Conservation (phyloP, 257 asterid genomes). For the Solanum stenotomum region DNA sequence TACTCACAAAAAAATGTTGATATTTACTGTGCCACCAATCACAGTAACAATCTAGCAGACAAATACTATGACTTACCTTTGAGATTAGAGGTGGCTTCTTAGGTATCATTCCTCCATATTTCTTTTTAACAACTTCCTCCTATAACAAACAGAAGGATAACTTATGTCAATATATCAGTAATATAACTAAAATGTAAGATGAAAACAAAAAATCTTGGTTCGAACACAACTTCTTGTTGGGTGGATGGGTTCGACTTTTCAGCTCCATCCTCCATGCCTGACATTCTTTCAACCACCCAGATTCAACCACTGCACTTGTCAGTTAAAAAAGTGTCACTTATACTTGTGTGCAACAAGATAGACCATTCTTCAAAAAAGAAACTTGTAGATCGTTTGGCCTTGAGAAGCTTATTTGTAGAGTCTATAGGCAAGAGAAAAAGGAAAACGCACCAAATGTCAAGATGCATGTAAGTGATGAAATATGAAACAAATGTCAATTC, state of each 20-base stretch:
- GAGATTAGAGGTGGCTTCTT: conserved; percentile 94
- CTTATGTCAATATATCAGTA: not conserved
- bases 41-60: not conserved
- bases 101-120: conserved; percentile 90
- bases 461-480: not conserved
- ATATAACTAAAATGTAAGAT: not conserved
- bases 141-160: not conserved
- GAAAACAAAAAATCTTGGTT: not conserved
- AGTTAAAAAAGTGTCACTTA: conserved; percentile 10
- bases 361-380: not conserved
- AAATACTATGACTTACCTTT: conserved; percentile 35
- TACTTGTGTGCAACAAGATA: conserved; percentile 29
- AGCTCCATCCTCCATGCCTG: conserved; percentile 63
- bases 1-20: not conserved
- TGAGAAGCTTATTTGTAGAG: not conserved
- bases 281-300: conserved; percentile 42
- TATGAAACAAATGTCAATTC: not conserved
- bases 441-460: not conserved
- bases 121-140: conserved; percentile 82
- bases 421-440: not conserved
- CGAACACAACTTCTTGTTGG: conserved; percentile 56
- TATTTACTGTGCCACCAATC: not conserved
- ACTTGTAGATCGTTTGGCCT: not conserved
- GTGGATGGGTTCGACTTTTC: conserved; percentile 55
- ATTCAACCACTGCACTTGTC: conserved; percentile 16